A percentile compares a stretch with the other conserved stretches of the same genome.
These are phyloP conservation scores for Coniochaeta prunicola DNA, from an alignment of 2,329 filamentous ascomycete genomes.

Conservation along the genomic window DNA sequence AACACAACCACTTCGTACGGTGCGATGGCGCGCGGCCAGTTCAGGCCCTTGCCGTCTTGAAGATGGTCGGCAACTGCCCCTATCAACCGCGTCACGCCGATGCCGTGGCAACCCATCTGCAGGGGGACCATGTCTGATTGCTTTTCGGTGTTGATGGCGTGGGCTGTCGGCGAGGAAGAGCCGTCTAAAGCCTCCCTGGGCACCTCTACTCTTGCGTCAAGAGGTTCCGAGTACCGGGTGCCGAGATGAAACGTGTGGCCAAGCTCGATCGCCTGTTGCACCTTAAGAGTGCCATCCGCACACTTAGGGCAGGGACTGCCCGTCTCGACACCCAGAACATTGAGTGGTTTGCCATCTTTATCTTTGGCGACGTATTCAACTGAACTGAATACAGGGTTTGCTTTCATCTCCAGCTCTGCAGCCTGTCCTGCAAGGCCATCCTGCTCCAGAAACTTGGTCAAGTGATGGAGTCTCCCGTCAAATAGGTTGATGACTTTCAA, in stretches of 20 bases:
- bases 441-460: background rate
- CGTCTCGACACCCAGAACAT: slow-evolving; percentile 56
- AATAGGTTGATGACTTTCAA: slow-evolving; percentile 2
- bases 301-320: slow-evolving; percentile 73
- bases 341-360: slow-evolving; percentile 33
- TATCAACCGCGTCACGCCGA: slow-evolving; percentile 86
- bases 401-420: background rate
- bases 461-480: background rate
- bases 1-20: slow-evolving; percentile 74
- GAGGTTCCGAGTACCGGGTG: slow-evolving; percentile 73
- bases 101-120: slow-evolving; percentile 95
- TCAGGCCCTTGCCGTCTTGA: slow-evolving; percentile 65
- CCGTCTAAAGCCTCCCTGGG: slow-evolving; percentile 20
- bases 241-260: slow-evolving; percentile 95
- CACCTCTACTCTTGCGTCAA: slow-evolving; percentile 55
- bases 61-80: slow-evolving; percentile 75
- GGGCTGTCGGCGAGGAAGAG: background rate
- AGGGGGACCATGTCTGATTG: slow-evolving; percentile 41
- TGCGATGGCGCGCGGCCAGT: slow-evolving; percentile 82
- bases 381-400: background rate
- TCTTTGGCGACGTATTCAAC: background rate
- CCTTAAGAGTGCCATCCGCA: slow-evolving; percentile 49
- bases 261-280: slow-evolving; percentile 75
- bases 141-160: background rate
- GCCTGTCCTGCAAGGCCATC: background rate